A percentile compares a stretch with the other conserved stretches of the same genome.
These are phyloP conservation scores for Fragaria vesca DNA, from an alignment of 306 rosid genomes.

Conservation along the genomic window DNA sequence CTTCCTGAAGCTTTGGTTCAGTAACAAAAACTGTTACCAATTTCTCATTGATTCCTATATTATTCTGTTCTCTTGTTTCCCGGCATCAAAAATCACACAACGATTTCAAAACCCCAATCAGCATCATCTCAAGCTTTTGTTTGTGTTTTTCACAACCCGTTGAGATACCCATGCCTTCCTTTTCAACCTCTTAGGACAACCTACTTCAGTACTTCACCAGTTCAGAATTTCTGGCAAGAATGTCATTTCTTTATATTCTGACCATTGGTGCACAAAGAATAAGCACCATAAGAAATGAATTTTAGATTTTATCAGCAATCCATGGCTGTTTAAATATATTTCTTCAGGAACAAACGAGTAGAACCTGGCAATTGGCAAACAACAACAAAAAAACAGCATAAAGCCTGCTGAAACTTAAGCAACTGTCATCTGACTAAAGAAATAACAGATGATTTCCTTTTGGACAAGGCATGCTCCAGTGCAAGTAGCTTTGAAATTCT, in stretches of 20 bases:
- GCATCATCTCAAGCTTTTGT: not conserved
- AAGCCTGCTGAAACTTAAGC: not conserved
- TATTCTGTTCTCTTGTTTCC: not conserved
- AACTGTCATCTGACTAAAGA: not conserved
- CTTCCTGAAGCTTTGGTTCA: not conserved
- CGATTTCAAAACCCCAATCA: not conserved
- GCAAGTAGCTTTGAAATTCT: not conserved
- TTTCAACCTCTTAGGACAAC: not conserved
- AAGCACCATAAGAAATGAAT: not conserved
- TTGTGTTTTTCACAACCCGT: not conserved
- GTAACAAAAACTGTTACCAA: not conserved
- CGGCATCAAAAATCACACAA: not conserved
- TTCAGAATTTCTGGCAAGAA: not conserved
- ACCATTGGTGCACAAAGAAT: not conserved
- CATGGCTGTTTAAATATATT: not conserved
- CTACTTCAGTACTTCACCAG: not conserved
- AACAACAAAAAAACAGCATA: not conserved
- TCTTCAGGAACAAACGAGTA: not conserved
- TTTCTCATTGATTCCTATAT: not conserved
- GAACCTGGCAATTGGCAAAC: not conserved
- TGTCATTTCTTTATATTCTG: not conserved
- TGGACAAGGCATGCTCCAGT: slow-evolving; percentile 1
- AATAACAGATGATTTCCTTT: not conserved
- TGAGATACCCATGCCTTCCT: not conserved
- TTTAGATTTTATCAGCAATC: not conserved